These are phyloP conservation scores for Myrica gale DNA, from an alignment of 306 rosid genomes.

Conservation along the genomic window DNA sequence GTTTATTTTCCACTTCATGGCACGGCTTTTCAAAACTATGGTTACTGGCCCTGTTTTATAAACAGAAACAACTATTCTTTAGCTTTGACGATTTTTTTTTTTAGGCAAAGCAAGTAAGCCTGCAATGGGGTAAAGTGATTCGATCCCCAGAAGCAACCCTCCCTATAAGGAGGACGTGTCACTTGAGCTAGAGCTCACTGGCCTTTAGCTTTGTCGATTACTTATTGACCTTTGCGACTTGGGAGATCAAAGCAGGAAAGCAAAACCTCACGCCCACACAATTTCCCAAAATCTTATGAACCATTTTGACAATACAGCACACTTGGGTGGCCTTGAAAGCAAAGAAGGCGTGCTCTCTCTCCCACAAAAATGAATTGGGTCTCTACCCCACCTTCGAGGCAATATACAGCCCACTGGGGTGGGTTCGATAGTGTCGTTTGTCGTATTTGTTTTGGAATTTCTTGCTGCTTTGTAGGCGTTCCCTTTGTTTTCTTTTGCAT, in stretches of 20 bases:
- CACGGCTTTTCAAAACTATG: neutral
- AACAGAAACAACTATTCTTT: neutral
- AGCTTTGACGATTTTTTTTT: neutral
- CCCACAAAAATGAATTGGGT: neutral
- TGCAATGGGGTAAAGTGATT: no score
- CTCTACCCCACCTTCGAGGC: neutral
- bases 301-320: neutral
- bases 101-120: no score
- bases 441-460: conserved; percentile 8
- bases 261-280: neutral
- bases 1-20: neutral
- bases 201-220: neutral
- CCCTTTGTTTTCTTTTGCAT: conserved; percentile 5
- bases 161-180: no score
- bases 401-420: neutral
- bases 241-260: neutral
- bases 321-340: neutral
- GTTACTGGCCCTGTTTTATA: neutral
- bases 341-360: neutral
- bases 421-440: neutral
- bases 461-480: neutral
- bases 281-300: neutral
- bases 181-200: no score
- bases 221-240: neutral
- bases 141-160: no score